phyloP scores from a whole-genome alignment of 2,329 filamentous ascomycete species.

The Fonsecaea pedrosoi region DNA sequence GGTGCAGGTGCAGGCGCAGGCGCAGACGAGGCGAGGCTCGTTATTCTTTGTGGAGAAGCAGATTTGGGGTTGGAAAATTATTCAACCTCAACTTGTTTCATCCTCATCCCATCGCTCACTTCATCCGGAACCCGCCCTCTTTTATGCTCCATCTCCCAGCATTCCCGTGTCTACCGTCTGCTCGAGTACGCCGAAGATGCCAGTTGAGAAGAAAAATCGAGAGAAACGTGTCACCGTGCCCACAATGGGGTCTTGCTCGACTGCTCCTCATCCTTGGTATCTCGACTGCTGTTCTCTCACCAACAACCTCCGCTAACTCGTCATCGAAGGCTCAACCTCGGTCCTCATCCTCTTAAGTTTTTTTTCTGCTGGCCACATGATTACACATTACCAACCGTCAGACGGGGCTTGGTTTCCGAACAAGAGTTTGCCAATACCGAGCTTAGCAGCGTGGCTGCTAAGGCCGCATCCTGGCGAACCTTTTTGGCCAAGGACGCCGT shows the following conservation, averaged over 20 bases:
- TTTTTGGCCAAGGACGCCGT: not conserved
- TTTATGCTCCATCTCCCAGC: not conserved
- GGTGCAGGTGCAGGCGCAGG: too few species aligned
- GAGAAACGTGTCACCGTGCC: not conserved
- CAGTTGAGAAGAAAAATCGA: not conserved
- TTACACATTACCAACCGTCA: not conserved
- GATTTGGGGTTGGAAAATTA: not conserved
- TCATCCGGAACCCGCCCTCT: not conserved
- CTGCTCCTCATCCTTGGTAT: not conserved
- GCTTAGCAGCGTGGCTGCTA: not conserved
- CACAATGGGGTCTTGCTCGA: not conserved
- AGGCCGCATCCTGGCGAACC: not conserved
- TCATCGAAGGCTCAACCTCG: not conserved
- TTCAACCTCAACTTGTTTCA: too few species aligned
- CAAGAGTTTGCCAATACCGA: not conserved
- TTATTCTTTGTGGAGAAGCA: not conserved
- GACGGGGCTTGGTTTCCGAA: not conserved
- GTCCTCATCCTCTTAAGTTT: not conserved
- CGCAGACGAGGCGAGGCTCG: not conserved
- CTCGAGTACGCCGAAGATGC: not conserved
- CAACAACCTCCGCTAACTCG: not conserved
- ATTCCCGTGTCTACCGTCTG: not conserved
- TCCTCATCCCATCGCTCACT: not conserved
- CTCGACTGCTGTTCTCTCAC: not conserved
- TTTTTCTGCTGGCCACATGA: not conserved